phyloP scores from a whole-genome alignment of 2,329 filamentous ascomycete genomes.

The Trichoderma sp. region DNA sequence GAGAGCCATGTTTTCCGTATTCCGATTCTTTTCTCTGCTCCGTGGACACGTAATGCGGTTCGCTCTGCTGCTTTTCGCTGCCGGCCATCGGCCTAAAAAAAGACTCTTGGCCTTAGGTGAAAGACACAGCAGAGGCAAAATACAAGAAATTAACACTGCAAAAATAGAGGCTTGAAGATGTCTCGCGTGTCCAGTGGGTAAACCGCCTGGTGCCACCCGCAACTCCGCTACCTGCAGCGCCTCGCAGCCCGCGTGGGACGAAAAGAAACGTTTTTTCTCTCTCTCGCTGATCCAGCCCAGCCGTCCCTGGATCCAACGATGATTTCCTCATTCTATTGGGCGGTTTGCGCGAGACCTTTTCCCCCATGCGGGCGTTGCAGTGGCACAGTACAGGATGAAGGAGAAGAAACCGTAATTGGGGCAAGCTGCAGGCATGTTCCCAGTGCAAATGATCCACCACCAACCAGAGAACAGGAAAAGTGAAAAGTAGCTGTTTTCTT shows the following conservation, averaged over 20 bases:
- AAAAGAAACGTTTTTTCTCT: background rate
- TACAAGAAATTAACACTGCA: background rate
- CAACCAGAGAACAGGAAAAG: background rate
- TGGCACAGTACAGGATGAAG: background rate
- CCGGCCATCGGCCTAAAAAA: background rate
- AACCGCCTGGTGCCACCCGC: constrained; percentile 1
- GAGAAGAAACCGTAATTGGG: background rate
- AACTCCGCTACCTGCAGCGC: background rate
- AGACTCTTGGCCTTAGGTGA: background rate
- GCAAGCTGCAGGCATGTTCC: background rate
- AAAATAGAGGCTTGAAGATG: background rate
- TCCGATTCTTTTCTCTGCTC: background rate
- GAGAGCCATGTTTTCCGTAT: background rate
- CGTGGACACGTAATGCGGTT: constrained; percentile 14
- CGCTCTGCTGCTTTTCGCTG: background rate
- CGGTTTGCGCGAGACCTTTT: background rate
- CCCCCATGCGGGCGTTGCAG: background rate
- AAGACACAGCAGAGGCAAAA: background rate
- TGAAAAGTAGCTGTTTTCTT: background rate
- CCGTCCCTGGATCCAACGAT: constrained; percentile 13
- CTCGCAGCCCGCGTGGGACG: constrained; percentile 22
- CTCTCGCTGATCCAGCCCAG: constrained; percentile 20
- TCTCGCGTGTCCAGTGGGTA: constrained; percentile 20
- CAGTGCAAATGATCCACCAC: background rate
- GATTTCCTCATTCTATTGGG: background rate